phyloP scores from a whole-genome alignment of 805 yeast genomes.

The Deakozyma indianensis region DNA sequence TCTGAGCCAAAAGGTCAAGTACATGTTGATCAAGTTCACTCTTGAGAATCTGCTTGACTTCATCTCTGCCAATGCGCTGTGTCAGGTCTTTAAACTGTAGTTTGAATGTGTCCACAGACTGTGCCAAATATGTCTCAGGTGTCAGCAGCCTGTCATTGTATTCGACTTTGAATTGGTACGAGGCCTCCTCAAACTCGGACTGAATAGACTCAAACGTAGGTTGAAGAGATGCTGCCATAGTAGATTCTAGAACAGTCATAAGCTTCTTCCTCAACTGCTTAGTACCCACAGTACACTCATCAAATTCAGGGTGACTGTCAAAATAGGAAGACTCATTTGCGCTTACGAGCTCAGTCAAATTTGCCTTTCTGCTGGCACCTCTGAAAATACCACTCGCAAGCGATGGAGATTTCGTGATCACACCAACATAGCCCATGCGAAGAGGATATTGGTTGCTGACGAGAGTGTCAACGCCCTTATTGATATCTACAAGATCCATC shows the following conservation, averaged over 20 bases:
- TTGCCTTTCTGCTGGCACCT: constrained; percentile 29
- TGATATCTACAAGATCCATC: constrained; percentile 75
- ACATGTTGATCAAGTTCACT: constrained; percentile 82
- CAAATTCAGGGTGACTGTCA: constrained; percentile 43
- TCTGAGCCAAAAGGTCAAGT: constrained; percentile 69
- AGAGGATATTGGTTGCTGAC: constrained; percentile 76
- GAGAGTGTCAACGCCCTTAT: constrained; percentile 50
- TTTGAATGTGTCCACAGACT: constrained; percentile 77
- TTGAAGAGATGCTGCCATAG: constrained; percentile 78
- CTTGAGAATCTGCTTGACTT: constrained; percentile 63
- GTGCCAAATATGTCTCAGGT: constrained; percentile 87
- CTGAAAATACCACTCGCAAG: constrained; percentile 30
- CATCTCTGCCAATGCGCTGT: constrained; percentile 67
- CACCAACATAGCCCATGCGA: constrained; percentile 96
- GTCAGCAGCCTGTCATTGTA: constrained; percentile 90
- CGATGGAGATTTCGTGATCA: constrained; percentile 68
- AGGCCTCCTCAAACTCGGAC: constrained; percentile 84
- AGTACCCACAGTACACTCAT: constrained; percentile 57
- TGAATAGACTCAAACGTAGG: constrained; percentile 81
- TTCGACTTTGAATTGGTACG: constrained; percentile 89
- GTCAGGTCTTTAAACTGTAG: constrained; percentile 77
- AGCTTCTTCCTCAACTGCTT: constrained; percentile 60
- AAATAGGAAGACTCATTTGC: constrained; percentile 44
- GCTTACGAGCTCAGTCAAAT: constrained; percentile 35
- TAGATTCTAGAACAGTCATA: constrained; percentile 73